Base-by-base conservation (phyloP, 805 yeast genomes). In the Candida multigemmis region DNA sequence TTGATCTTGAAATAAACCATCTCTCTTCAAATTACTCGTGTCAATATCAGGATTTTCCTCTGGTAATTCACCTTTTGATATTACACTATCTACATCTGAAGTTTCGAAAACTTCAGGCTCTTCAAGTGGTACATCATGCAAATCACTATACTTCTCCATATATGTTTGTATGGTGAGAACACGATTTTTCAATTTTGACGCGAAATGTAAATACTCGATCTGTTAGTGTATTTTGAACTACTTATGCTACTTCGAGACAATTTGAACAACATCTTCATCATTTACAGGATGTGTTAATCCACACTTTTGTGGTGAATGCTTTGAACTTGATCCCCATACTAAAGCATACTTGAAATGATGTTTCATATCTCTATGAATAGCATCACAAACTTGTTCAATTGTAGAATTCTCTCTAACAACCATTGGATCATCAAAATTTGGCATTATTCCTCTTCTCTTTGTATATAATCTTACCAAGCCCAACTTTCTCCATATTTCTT, bases 231-330 rank as follows among this genome's bases (percentile, higher is more conserved):
- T n/a, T n/a, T n/a, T n/a, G n/a, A n/a, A n/a, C n/a, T n/a, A n/a
- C n/a, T n/a, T 23, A 12, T 22, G 19, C 38, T 64, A 86, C 58
- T 86, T 89, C 12, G 96, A 75, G 26, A 89, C 85, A 31, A 89
- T 74, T 26, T 91, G 78, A 13, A 91, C 89, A 11, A 89, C 98
- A 49, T 89, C 98, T 48, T 87, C 96, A 48, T 89, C 97, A 40
- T 82, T 74, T 9, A 91, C 78, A 19, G 62, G 60, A 50, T 89
- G 98, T 36, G 49, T 71, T 31, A 89, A 61, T 0, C 98, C 97
- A 64, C 97, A 89, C 48, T 89, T 89, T 48, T 89, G 98, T 4
- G 97, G 97, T 19, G 89, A 83, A 48, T 85, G 94, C 50, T 91
- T 91, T 5, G 96, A 81, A 24, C 93, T 78, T 1, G 87, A 75